phyloP scores from a whole-genome alignment of 2,329 filamentous ascomycete species.

The Penicillium brevicompactum region DNA sequence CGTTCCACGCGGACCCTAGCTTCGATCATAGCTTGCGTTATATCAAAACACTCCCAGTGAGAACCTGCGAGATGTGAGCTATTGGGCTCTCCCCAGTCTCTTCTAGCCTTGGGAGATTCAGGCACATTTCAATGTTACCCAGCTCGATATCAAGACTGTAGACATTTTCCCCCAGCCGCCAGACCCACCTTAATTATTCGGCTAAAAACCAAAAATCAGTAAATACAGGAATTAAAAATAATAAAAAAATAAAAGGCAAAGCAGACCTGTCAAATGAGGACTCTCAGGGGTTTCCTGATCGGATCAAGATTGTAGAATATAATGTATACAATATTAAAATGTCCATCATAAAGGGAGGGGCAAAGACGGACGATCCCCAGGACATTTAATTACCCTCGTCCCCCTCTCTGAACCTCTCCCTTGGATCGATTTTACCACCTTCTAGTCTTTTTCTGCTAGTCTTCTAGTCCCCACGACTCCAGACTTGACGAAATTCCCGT shows the following conservation, averaged over 20 bases:
- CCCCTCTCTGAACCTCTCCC: neutral
- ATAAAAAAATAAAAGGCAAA: slow-evolving; percentile 8
- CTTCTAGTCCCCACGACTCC: neutral
- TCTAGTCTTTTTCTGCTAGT: neutral
- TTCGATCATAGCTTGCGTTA: slow-evolving; percentile 6
- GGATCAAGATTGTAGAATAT: neutral
- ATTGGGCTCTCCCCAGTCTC: too few species aligned
- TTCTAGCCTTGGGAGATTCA: too few species aligned
- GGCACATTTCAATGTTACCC: neutral
- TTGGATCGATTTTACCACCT: slow-evolving; percentile 1
- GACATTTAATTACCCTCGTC: neutral
- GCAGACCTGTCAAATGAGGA: slow-evolving; percentile 32
- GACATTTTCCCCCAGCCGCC: slow-evolving; percentile 10
- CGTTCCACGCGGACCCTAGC: slow-evolving; percentile 16
- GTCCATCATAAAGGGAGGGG: slow-evolving; percentile 16
- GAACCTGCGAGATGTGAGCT: too few species aligned
- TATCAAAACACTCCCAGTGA: neutral
- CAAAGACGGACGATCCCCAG: slow-evolving; percentile 24
- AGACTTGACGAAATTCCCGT: neutral
- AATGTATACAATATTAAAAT: neutral
- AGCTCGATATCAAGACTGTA: neutral
- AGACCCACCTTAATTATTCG: slow-evolving; percentile 3
- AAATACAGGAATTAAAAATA: too few species aligned
- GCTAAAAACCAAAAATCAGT: slow-evolving; percentile 6
- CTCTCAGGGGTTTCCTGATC: slow-evolving; percentile 3